phyloP scores from a whole-genome alignment of 2,329 filamentous ascomycete genomes.

The Magnaporthiopsis rhizophila region DNA sequence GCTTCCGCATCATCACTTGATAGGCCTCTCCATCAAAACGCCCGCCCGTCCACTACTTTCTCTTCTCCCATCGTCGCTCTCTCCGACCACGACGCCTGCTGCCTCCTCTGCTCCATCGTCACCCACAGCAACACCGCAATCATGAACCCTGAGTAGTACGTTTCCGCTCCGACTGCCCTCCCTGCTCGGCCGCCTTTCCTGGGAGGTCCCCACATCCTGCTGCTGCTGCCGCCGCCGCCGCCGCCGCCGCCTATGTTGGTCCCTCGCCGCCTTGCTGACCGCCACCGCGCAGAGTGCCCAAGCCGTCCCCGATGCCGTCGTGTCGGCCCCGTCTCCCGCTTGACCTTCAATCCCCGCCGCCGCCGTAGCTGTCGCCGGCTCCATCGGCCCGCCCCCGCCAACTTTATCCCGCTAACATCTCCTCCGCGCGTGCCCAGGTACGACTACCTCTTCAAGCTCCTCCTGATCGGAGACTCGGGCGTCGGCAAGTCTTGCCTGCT shows the following conservation, averaged over 20 bases:
- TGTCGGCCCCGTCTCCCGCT: background rate
- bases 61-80: slow-evolving; percentile 7
- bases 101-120: background rate
- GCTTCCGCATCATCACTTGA: slow-evolving; percentile 6
- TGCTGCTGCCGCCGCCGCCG: slow-evolving; percentile 10
- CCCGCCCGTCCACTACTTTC: background rate
- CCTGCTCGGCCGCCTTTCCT: background rate
- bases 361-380: background rate
- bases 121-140: slow-evolving; percentile 28
- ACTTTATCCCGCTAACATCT: background rate
- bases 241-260: slow-evolving; percentile 2
- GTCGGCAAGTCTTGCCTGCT: slow-evolving; percentile 99
- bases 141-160: slow-evolving; percentile 90
- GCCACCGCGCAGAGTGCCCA: background rate
- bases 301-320: slow-evolving; percentile 1
- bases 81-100: slow-evolving; percentile 8
- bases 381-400: background rate
- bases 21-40: background rate
- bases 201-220: slow-evolving; percentile 1
- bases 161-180: slow-evolving; percentile 6
- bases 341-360: slow-evolving; percentile 5
- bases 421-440: slow-evolving; percentile 57
- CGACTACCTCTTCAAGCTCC: slow-evolving; percentile 99
- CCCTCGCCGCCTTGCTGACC: slow-evolving; percentile 8
- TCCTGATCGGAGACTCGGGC: slow-evolving; percentile 99